A percentile compares a stretch with the other conserved stretches of the same genome.
Conservation (phyloP, 2,329 filamentous ascomycete species). For the Hypocrella siamensis region DNA sequence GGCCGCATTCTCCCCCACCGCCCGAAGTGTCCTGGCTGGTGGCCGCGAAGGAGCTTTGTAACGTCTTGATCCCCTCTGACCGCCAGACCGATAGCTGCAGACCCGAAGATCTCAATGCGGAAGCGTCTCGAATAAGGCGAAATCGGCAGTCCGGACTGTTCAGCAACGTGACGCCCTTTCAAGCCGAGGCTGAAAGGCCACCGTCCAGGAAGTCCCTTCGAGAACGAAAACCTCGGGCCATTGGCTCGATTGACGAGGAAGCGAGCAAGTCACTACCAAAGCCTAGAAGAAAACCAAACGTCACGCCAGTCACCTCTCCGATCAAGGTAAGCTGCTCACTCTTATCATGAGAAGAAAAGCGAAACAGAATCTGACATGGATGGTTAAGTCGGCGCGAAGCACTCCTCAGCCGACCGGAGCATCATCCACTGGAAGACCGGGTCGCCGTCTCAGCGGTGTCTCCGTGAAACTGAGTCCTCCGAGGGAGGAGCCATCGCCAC, state of each 20-base stretch:
- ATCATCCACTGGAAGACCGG: constrained; percentile 17
- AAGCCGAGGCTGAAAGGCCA: constrained; percentile 21
- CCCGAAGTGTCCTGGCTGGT: constrained; percentile 76
- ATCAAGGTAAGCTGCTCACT: constrained; percentile 12
- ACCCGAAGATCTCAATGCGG: constrained; percentile 62
- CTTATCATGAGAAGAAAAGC: neutral
- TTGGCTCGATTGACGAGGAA: constrained; percentile 35
- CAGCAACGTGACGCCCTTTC: constrained; percentile 11
- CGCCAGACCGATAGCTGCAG: constrained; percentile 63
- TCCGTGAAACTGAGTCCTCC: constrained; percentile 17
- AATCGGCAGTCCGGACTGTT: constrained; percentile 44
- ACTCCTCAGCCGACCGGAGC: constrained; percentile 11
- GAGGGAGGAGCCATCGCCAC: constrained; percentile 6
- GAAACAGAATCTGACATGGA: neutral
- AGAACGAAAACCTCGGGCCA: constrained; percentile 46
- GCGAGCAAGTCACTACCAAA: constrained; percentile 12
- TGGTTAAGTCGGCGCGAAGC: constrained; percentile 17
- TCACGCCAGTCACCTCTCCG: constrained; percentile 20
- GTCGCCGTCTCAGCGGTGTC: constrained; percentile 33
- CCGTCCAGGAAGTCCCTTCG: constrained; percentile 57
- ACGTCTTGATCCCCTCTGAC: constrained; percentile 61
- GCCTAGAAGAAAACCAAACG: constrained; percentile 46
- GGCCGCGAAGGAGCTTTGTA: constrained; percentile 70
- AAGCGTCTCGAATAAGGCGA: constrained; percentile 44
- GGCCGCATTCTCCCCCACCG: constrained; percentile 48